Evolutionary conservation across 768 basidiomycete genomes (phyloP), one percentile per base, ranked within the genome.

Genomic region (Lactarius psammicola): DNA sequence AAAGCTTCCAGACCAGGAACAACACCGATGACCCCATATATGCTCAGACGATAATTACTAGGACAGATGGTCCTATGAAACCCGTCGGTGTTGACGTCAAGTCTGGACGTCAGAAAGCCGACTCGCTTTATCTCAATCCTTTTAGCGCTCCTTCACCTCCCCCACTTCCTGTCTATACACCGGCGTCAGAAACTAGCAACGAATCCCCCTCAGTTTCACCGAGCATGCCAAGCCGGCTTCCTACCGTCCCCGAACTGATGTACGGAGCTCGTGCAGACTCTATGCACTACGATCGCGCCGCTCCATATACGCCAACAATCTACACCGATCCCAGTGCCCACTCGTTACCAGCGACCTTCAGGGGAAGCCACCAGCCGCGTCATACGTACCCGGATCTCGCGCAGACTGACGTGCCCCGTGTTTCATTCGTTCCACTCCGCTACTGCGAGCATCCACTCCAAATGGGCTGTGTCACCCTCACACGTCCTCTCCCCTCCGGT

Each of bases 381-480:
- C 26, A 31, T 18, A n/a, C 28, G 28, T 42, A 20, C 18, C 44
- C 38, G 20, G 58, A 49, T 5, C 51, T n/a, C 31, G 20, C 36
- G 23, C 66, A 17, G 36, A 20, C 18, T 18, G 9, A 40, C 8
- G 40, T 31, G 4, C 40, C 54, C 56, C 20, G 61, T 40, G 4
- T 15, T 28, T 17, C 33, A n/a, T 40, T 61, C 66, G 9, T 5
- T 61, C 38, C 56, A 61, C 40, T 64, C 66, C 6, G 15, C 59
- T 9, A 38, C 66, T 46, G 66, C 46, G 8, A 69, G 66, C 23
- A 18, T 69, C 38, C 62, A 68, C 49, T 61, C 66, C 31, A 56
- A 20, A 28, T 67, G 66, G 57, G 11, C 9, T 18, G n/a, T 36
- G 23, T 18, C 46, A n/a, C 30, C 34, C 5, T 30, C 57, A n/a